Base-by-base conservation (phyloP, 495 filamentous ascomycete species). In the Podospora sp. region DNA sequence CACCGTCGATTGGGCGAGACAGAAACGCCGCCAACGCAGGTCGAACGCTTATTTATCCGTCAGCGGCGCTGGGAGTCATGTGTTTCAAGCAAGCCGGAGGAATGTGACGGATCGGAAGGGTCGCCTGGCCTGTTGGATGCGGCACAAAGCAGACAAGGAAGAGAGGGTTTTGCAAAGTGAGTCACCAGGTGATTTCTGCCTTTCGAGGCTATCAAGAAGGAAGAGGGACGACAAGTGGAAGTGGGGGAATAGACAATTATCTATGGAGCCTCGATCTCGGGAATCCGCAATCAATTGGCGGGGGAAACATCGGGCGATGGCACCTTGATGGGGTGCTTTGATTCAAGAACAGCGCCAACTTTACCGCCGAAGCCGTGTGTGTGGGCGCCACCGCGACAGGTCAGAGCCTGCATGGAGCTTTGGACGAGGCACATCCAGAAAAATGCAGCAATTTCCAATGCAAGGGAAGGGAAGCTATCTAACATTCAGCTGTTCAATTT, bases 21-120 rank as follows among this genome's bases (percentile, higher is more conserved):
- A 61, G 12, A 26, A 63, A 51, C 40, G 60, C 60, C 60, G 59
- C 60, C 49, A 62, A 53, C 40, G 49, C 49, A 53, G 25, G 61
- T 21, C 61, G 25, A 55, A 53, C 46, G 26, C 62, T 63, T 52
- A 52, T 63, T 63, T 63, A 63, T 53, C 62, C 62, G 62, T n/a
- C 49, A 25, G 62, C 62, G 27, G n/a, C 26, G 62, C 62, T 29
- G 25, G n/a, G 57, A 33, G 57, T 60, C n/a, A 12, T 12, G 46
- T 63, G 61, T 63, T 63, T 63, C 61, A 63, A 63, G 36, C 46
- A 52, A 29, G 61, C 26, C 49, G 24, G 61, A 63, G 61, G 61
- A 63, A 55, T 55, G 52, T 26, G 21, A 26, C 21, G 52, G 52
- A 55, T 55, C 52, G 11, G 40, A 6, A 11, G 40, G 40, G 40